A percentile compares a stretch with the other conserved stretches of the same genome.
phyloP scores from a whole-genome alignment of 345 rosid genomes.

The Ceriops decandra region DNA sequence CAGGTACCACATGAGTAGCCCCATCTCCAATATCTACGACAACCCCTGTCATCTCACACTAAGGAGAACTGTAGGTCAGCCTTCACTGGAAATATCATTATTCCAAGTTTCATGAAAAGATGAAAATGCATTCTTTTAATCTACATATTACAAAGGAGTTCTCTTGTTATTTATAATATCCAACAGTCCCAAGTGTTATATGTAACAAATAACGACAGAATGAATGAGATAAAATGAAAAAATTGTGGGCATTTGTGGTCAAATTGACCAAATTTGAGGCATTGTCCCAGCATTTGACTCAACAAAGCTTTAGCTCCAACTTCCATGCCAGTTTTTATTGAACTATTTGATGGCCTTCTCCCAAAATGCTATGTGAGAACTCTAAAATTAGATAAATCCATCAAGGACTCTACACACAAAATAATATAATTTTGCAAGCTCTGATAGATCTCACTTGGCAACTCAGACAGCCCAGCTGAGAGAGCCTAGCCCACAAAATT shows the following conservation, averaged over 20 bases:
- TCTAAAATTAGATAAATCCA: not conserved
- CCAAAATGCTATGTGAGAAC: not conserved
- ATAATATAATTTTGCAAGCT: not conserved
- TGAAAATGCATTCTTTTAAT: not conserved
- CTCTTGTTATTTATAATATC: too few relatives aligned
- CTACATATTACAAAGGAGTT: too few relatives aligned
- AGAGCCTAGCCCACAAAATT: too few relatives aligned
- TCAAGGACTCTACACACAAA: not conserved
- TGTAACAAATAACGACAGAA: not conserved
- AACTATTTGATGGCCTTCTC: not conserved
- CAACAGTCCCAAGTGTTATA: not conserved
- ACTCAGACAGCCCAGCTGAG: too few relatives aligned
- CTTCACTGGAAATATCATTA: slow-evolving; percentile 18
- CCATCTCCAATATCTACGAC: slow-evolving; percentile 99
- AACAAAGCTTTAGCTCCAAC: not conserved
- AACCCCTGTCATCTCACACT: slow-evolving; percentile 99
- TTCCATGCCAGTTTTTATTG: not conserved
- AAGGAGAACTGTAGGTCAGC: slow-evolving; percentile 44
- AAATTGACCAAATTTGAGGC: not conserved
- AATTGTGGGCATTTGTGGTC: not conserved
- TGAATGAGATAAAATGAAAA: not conserved
- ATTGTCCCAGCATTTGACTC: not conserved
- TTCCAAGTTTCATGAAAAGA: not conserved
- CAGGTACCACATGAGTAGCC: slow-evolving; percentile 88
- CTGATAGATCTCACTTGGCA: too few relatives aligned